phyloP scores from a whole-genome alignment of 352 stramenopile species.

The Pseudoperonospora humuli region DNA sequence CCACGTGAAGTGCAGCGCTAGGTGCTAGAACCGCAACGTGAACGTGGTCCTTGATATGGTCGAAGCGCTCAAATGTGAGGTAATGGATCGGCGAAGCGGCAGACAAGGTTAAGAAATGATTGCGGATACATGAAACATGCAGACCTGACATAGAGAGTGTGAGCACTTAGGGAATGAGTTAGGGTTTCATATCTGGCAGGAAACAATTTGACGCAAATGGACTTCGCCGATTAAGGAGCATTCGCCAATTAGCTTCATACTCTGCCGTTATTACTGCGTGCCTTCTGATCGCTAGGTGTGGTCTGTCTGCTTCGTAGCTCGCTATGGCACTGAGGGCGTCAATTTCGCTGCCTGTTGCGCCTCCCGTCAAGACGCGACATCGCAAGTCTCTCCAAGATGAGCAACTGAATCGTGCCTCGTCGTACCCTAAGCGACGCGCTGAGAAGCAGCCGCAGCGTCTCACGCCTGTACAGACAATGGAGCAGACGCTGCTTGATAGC shows the following conservation, averaged over 20 bases:
- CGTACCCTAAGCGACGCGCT: slow-evolving; percentile 40
- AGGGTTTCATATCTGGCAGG: no score
- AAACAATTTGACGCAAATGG: no score
- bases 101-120: no score
- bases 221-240: slow-evolving; percentile 16
- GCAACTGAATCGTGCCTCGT: slow-evolving; percentile 28
- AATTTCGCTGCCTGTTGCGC: slow-evolving; percentile 30
- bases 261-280: background rate
- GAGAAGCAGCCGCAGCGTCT: slow-evolving; percentile 43
- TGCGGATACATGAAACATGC: no score
- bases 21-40: no score
- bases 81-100: no score
- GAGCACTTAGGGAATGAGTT: no score
- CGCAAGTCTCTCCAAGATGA: slow-evolving; percentile 37
- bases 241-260: slow-evolving; percentile 14
- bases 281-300: slow-evolving; percentile 8
- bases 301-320: slow-evolving; percentile 1
- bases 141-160: no score
- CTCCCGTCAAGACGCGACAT: slow-evolving; percentile 23
- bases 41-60: no score
- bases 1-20: no score
- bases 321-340: slow-evolving; percentile 28
- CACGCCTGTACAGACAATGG: slow-evolving; percentile 32
- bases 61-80: no score
- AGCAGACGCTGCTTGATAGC: slow-evolving; percentile 64